phyloP scores from a whole-genome alignment of 495 filamentous ascomycete species.

The Penicillium parvum region DNA sequence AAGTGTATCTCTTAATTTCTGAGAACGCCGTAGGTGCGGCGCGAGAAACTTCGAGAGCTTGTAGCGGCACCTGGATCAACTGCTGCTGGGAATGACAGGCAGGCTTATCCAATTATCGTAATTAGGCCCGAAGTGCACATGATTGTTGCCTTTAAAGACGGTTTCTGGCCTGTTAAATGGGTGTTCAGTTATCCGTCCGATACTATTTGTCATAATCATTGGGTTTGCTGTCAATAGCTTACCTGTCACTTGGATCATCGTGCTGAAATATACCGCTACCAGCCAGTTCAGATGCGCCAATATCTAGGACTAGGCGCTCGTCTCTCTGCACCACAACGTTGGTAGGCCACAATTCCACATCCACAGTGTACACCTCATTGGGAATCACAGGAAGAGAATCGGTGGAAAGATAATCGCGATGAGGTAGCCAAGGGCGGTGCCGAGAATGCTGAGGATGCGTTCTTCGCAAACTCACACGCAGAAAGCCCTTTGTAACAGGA shows the following conservation, averaged over 20 bases:
- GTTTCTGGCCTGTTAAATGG: conserved; percentile 2
- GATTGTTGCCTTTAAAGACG: conserved; percentile 1
- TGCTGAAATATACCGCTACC: background rate
- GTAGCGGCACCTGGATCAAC: too few relatives aligned
- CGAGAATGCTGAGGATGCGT: conserved; percentile 41
- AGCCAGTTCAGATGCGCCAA: too few relatives aligned
- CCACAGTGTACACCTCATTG: conserved; percentile 56
- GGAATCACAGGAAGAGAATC: conserved; percentile 52
- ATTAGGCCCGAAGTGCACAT: conserved; percentile 1
- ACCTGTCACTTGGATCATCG: conserved; percentile 1
- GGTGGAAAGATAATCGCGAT: conserved; percentile 55
- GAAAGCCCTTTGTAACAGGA: conserved; percentile 35
- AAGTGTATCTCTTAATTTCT: too few relatives aligned
- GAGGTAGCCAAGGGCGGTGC: conserved; percentile 49
- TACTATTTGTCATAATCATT: conserved; percentile 41
- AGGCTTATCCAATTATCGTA: conserved; percentile 1
- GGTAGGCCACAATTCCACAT: conserved; percentile 67
- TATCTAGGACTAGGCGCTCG: conserved; percentile 1
- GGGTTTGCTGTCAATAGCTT: background rate
- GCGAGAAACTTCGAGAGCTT: too few relatives aligned
- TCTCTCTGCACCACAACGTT: conserved; percentile 55
- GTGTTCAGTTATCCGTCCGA: background rate
- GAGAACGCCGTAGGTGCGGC: too few relatives aligned
- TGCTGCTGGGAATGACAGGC: conserved; percentile 3
- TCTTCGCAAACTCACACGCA: conserved; percentile 53